These are phyloP conservation scores for Aureobasidium lini DNA, from an alignment of 2,329 filamentous ascomycete species.

Conservation along the genomic window DNA sequence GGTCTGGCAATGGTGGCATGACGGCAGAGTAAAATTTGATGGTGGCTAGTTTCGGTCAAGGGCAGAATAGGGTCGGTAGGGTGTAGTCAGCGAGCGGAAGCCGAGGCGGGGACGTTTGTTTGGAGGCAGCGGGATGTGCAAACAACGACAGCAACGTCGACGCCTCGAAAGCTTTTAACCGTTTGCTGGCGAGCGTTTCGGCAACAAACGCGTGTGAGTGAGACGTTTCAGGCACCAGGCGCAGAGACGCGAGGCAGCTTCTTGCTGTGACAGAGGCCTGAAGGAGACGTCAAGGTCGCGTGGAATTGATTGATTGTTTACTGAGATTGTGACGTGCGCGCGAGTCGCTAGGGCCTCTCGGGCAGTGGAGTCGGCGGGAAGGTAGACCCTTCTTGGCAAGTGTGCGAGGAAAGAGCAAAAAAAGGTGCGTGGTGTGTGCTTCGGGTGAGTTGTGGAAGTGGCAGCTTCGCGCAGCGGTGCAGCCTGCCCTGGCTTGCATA, in stretches of 20 bases:
- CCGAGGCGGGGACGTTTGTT: slow-evolving; percentile 9
- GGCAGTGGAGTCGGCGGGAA: not conserved
- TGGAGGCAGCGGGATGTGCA: slow-evolving; percentile 12
- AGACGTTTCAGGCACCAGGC: slow-evolving; percentile 8
- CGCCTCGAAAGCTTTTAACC: not conserved
- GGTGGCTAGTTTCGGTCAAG: slow-evolving; percentile 9
- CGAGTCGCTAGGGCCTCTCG: not conserved
- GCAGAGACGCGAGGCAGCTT: slow-evolving; percentile 3
- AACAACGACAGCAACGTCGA: slow-evolving; percentile 5
- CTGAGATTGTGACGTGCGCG: slow-evolving; percentile 11
- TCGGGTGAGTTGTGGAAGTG: not conserved
- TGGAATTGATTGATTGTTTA: slow-evolving; percentile 12
- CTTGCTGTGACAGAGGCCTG: not conserved
- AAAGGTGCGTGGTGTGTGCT: not conserved
- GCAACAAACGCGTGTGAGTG: slow-evolving; percentile 4
- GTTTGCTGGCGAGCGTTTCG: slow-evolving; percentile 11
- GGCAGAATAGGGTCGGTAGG: not conserved
- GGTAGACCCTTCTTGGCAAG: slow-evolving; percentile 6
- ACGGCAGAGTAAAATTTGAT: slow-evolving; percentile 13
- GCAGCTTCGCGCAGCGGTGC: not conserved
- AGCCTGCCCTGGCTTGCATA: slow-evolving; percentile 5
- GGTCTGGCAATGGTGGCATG: slow-evolving; percentile 16
- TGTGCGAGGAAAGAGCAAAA: slow-evolving; percentile 2
- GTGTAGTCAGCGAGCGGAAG: not conserved
- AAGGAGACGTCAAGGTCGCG: slow-evolving; percentile 5